These are phyloP conservation scores for Taxillus chinensis DNA, from an alignment of 164 flowering plant genomes.

Conservation along the genomic window DNA sequence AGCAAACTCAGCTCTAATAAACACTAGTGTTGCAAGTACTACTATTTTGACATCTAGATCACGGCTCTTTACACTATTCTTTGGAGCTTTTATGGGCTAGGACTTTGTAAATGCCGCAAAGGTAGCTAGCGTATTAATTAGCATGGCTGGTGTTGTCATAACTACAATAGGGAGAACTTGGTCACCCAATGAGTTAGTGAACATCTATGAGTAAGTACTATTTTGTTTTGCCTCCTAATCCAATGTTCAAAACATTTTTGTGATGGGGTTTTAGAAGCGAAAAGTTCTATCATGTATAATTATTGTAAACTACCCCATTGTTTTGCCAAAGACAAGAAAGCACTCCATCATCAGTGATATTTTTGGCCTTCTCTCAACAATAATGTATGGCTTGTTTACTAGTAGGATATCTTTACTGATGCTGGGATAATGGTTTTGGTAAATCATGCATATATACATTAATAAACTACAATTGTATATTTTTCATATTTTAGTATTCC, in stretches of 20 bases:
- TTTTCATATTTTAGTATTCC: too few relatives aligned
- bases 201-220: slow-evolving; percentile 28
- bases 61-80: slow-evolving; percentile 51
- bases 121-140: slow-evolving; percentile 43
- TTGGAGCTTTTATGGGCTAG: slow-evolving; percentile 48
- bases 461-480: not conserved
- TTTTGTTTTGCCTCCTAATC: too few relatives aligned
- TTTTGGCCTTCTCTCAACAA: slow-evolving; percentile 46
- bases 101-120: slow-evolving; percentile 34
- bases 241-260: too few relatives aligned
- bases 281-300: not conserved
- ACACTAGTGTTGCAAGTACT: slow-evolving; percentile 60
- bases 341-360: slow-evolving; percentile 39
- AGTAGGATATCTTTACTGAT: slow-evolving; percentile 18
- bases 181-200: slow-evolving; percentile 38
- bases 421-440: not conserved
- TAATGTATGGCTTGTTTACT: slow-evolving; percentile 43
- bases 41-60: slow-evolving; percentile 57
- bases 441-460: not conserved
- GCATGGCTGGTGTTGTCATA: slow-evolving; percentile 60
- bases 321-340: slow-evolving; percentile 22
- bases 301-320: not conserved
- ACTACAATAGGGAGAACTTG: slow-evolving; percentile 52
- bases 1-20: slow-evolving; percentile 45
- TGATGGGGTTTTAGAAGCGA: too few relatives aligned